A percentile compares a stretch with the other conserved stretches of the same genome.
These are phyloP conservation scores for Fraxinus sp. DNA, from an alignment of 305 asterid species.

Conservation along the genomic window DNA sequence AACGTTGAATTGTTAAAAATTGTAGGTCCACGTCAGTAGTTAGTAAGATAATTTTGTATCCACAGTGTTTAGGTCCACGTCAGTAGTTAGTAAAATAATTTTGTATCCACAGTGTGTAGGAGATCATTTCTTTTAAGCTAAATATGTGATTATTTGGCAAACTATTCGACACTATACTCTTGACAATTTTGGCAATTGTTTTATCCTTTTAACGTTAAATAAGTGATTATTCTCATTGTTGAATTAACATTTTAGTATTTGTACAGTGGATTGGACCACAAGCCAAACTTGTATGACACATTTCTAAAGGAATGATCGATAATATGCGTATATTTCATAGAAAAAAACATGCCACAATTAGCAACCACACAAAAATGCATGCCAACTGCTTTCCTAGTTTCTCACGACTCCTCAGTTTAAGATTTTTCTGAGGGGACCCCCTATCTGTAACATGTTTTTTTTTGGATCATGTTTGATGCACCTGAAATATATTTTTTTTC, in stretches of 20 bases:
- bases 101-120: not conserved
- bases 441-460: not conserved
- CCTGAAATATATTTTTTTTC: not conserved
- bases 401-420: constrained; percentile 42
- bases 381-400: constrained; percentile 37
- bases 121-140: not conserved
- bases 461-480: not conserved
- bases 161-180: not conserved
- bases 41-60: too few species aligned
- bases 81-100: too few species aligned
- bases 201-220: not conserved
- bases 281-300: constrained; percentile 27
- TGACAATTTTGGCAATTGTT: not conserved
- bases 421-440: not conserved
- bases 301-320: constrained; percentile 26
- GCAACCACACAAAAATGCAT: constrained; percentile 38
- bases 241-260: not conserved
- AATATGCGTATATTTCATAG: constrained; percentile 18
- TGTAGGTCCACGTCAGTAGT: too few species aligned
- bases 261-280: constrained; percentile 31
- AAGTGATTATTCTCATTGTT: not conserved
- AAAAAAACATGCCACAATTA: constrained; percentile 30
- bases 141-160: not conserved
- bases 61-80: not conserved
- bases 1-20: too few species aligned